Evolutionary conservation across 352 stramenopile species (phyloP), one percentile per base, ranked within the genome.

Genomic region (Globisporangium irregulare): DNA sequence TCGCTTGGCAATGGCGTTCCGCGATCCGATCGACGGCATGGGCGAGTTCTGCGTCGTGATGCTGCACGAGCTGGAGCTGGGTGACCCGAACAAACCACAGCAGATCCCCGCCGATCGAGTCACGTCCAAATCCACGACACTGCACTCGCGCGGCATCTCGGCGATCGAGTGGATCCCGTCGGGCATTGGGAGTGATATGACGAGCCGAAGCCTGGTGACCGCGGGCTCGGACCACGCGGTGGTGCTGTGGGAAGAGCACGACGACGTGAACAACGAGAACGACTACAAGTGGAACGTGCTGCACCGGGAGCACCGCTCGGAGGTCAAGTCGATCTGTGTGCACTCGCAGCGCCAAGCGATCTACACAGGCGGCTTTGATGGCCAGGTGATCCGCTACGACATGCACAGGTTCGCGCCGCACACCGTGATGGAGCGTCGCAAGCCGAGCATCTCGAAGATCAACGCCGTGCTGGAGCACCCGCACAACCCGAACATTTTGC

Each of bases 381-480:
- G 88, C 0, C 66, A 86, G 29, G 72, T 95, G 41, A 74, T 94
- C 15, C 76, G 77, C 27, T 96, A 91, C 64, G 88, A 96, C 65
- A 41, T 93, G 66, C 72, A 91, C 32, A 75, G 74, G 58, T 71
- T 76, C 9, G 55, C 54, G 29, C 71, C 77, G 20, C 34, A 78
- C 15, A 77, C 71, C 0, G 71, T 93, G 22, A 78, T 95, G 50
- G 84, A 95, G 67, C 83, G 84, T 22, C 81, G 87, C n/a, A 87
- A 90, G 38, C 86, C 85, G 18, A 80, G 69, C 5, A 94, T 95
- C 25, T 88, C 79, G 25, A 92, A 94, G 75, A 93, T 96, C 72
- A 96, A 96, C 68, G 70, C 81, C 1, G 77, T 96, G 50, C 66
- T 93, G 6, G 86, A 94, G 69, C 85, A 96, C 64, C 88, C 88